Conservation (phyloP, 2,329 filamentous ascomycete genomes). For the Diplodia seriata region DNA sequence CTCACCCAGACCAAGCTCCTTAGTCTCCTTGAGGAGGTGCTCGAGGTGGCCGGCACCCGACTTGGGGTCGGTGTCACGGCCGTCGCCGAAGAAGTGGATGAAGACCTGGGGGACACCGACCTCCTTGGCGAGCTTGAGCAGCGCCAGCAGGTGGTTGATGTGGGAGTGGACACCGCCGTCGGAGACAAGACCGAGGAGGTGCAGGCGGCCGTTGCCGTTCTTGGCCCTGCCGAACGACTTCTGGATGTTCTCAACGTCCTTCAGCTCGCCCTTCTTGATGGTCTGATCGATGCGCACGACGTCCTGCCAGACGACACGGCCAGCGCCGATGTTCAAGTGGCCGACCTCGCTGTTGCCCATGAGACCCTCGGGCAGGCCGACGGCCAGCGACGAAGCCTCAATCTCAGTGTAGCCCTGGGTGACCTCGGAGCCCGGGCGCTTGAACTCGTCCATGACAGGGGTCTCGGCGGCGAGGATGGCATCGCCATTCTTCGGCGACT, state of each 20-base stretch:
- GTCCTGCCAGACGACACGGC: conserved; percentile 96
- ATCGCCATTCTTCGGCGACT: conserved; percentile 87
- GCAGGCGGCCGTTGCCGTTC: conserved; percentile 87
- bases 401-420: conserved; percentile 88
- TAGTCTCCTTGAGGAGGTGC: conserved; percentile 77
- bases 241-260: conserved; percentile 78
- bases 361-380: conserved; percentile 92
- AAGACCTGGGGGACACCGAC: conserved; percentile 87
- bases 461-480: conserved; percentile 94
- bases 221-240: conserved; percentile 80
- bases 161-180: conserved; percentile 97
- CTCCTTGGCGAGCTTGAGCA: conserved; percentile 89
- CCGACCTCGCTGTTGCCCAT: conserved; percentile 99
- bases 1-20: conserved; percentile 86
- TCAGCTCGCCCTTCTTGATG: conserved; percentile 83
- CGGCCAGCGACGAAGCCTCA: conserved; percentile 93
- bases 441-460: conserved; percentile 91
- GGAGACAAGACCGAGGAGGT: conserved; percentile 89
- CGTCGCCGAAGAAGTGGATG: conserved; percentile 99
- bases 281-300: conserved; percentile 93
- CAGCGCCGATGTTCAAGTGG: conserved; percentile 97
- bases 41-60: conserved; percentile 88
- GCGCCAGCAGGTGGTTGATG: conserved; percentile 87
- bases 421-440: conserved; percentile 69
- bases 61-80: conserved; percentile 97